phyloP scores from a whole-genome alignment of 1,284 basidiomycete species.

The Puccinia brachypodii region DNA sequence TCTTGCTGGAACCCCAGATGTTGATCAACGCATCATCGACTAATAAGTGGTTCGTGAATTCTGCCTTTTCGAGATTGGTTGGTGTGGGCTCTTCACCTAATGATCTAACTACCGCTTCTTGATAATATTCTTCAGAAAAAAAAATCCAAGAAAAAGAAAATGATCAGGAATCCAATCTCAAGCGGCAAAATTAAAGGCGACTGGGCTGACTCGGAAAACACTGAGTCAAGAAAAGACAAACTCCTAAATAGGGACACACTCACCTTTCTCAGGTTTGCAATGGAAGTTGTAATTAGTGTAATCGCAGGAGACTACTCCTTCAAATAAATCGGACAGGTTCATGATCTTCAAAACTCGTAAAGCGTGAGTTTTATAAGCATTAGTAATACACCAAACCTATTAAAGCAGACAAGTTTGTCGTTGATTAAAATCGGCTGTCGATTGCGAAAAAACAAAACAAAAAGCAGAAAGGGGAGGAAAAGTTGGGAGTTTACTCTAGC shows the following conservation, averaged over 20 bases:
- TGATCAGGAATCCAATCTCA: not conserved
- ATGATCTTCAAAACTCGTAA: slow-evolving; percentile 74
- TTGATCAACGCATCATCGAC: slow-evolving; percentile 54
- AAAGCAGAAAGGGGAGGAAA: slow-evolving; percentile 63
- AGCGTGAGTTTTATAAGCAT: slow-evolving; percentile 66
- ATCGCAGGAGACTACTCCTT: slow-evolving; percentile 78
- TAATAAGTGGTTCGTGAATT: slow-evolving; percentile 49
- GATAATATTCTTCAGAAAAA: slow-evolving; percentile 40
- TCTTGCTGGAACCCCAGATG: slow-evolving; percentile 50
- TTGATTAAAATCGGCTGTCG: not conserved
- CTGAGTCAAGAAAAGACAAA: not conserved
- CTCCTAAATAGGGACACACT: not conserved
- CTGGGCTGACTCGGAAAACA: too few species aligned
- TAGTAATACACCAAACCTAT: slow-evolving; percentile 33
- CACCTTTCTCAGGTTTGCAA: slow-evolving; percentile 72
- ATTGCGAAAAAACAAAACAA: slow-evolving; percentile 60
- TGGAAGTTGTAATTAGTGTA: slow-evolving; percentile 69
- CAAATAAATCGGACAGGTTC: slow-evolving; percentile 71
- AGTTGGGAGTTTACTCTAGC: slow-evolving; percentile 60
- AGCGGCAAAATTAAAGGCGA: not conserved
- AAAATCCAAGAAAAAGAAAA: not conserved
- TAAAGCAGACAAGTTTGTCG: not conserved
- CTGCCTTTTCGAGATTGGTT: slow-evolving; percentile 19
- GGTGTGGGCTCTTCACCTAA: slow-evolving; percentile 34
- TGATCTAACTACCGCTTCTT: slow-evolving; percentile 37